These are phyloP conservation scores for Moricandia moricandioides DNA, from an alignment of 345 rosid species.

Conservation along the genomic window DNA sequence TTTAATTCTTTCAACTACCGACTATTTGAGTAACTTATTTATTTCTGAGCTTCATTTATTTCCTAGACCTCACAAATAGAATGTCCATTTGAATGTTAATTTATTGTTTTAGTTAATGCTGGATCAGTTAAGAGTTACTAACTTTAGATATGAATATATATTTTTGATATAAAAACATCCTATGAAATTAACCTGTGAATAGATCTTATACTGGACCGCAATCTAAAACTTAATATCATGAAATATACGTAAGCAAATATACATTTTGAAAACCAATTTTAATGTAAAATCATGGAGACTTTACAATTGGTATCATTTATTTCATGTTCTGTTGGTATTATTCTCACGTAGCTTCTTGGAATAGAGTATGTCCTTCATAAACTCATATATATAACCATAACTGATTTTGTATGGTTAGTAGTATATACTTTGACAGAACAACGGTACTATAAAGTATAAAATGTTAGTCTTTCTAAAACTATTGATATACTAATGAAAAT, in stretches of 20 bases:
- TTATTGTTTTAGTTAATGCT: not conserved
- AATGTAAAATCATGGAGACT: not conserved
- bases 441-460: too few relatives aligned
- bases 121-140: not conserved
- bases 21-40: not conserved
- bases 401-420: too few relatives aligned
- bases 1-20: not conserved
- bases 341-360: slow-evolving; percentile 7
- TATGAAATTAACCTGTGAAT: not conserved
- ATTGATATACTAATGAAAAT: too few relatives aligned
- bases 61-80: not conserved
- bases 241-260: too few relatives aligned
- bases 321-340: not conserved
- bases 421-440: too few relatives aligned
- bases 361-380: not conserved
- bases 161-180: not conserved
- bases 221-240: not conserved
- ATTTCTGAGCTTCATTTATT: not conserved
- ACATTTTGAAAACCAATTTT: too few relatives aligned
- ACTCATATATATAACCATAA: too few relatives aligned
- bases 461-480: too few relatives aligned
- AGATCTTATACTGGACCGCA: not conserved
- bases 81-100: not conserved
- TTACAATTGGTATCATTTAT: not conserved
- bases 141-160: not conserved